A percentile compares a stretch with the other conserved stretches of the same genome.
Evolutionary conservation across 345 rosid species (phyloP).

Genomic region (Acer campestre): DNA sequence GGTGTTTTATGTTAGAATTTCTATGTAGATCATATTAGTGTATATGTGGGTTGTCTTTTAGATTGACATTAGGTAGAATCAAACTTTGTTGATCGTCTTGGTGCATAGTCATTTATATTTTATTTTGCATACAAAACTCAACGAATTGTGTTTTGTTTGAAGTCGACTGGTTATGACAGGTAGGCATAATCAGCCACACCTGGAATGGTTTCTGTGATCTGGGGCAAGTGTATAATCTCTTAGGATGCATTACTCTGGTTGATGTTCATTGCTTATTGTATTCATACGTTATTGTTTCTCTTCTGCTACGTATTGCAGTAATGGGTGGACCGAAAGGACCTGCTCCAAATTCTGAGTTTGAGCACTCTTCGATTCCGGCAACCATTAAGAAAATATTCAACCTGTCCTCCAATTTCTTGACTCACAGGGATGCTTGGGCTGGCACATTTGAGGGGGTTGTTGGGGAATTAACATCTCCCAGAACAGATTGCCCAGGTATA

Average conservation of each 20-base stretch:
- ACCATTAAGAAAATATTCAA: constrained; percentile 91
- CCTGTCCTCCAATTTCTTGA: constrained; percentile 81
- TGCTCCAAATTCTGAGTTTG: constrained; percentile 71
- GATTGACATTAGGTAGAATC: background rate
- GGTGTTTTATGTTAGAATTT: background rate
- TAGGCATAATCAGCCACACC: background rate
- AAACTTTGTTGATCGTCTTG: background rate
- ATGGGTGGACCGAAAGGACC: constrained; percentile 72
- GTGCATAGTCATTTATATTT: background rate
- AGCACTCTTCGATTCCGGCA: constrained; percentile 96
- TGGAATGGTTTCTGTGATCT: background rate
- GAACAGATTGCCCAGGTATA: constrained; percentile 90
- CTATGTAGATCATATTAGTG: background rate
- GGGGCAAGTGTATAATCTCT: background rate
- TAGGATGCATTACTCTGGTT: background rate
- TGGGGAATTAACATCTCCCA: constrained; percentile 63
- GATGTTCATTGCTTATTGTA: too few species aligned
- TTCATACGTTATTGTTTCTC: background rate
- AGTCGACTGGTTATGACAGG: constrained; percentile 12
- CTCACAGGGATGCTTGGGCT: constrained; percentile 99
- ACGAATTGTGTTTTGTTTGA: background rate
- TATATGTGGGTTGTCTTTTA: background rate
- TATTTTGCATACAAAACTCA: background rate
- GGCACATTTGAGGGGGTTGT: constrained; percentile 84
- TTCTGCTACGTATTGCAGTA: constrained; percentile 49